Evolutionary conservation across 352 stramenopile species (phyloP), one percentile per base, ranked within the genome.

Genomic region (Blastocystis sp.): DNA sequence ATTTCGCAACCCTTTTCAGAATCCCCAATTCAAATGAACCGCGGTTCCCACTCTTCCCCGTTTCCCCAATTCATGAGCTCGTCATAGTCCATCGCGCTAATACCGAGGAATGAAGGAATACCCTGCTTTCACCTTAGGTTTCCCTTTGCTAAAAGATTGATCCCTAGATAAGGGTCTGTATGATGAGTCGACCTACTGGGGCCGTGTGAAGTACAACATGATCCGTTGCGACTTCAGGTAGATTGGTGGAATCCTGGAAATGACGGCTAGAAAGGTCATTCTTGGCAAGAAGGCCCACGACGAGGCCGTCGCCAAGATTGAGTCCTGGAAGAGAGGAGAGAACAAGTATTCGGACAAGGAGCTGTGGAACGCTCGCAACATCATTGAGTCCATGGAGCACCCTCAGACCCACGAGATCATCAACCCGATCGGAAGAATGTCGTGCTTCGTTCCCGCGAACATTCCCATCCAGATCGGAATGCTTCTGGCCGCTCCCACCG

Each of bases 391-490:
- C 2, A 76, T 87, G 48, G 56, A 94, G 84, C 92, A 96, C 87
- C 92, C 92, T 27, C 91, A 96, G 87, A 95, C 91, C 24, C 91
- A 91, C 67, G 90, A 95, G 88, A 93, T 93, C 87, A 93, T 95
- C 87, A 92, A 93, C 75, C 87, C 93, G 24, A 87, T 92, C 1
- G 91, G 92, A 54, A 90, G 92, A 64, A 95, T 96, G 91, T 90
- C 89, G 36, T 93, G 92, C 85, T 91, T 94, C 79, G 91, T 94
- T 84, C 92, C 92, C 0, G 91, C 90, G 40, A 94, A 96, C 88
- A 94, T 96, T 90, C 87, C 92, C 88, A 93, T 94, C 86, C 86
- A 87, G 34, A 77, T 72, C n/a, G 88, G 85, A 21, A 87, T 87
- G 85, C 46, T 87, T 40, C 29, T 84, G 4, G 85, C 67, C 24